Evolutionary conservation across 1,139 yeast genomes (phyloP).

Genomic region (Taphrina wiesneri): DNA sequence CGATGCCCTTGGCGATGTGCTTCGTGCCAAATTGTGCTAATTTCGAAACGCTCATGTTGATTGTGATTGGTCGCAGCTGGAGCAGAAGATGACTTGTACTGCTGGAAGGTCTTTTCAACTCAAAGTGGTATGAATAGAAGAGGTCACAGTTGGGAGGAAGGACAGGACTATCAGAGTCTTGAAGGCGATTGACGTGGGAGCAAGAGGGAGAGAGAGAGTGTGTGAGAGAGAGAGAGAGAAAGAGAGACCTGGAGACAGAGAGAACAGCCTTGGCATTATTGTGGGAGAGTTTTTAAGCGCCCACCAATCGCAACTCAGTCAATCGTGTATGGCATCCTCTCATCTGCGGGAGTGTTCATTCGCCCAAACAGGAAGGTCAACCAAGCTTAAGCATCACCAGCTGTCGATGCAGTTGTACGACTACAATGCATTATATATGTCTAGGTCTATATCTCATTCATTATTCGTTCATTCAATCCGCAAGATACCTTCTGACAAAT

Average conservation of each 20-base stretch:
- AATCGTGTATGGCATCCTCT: neutral
- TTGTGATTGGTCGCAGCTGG: too few relatives aligned
- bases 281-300: neutral
- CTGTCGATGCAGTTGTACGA: too few relatives aligned
- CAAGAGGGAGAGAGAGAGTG: too few relatives aligned
- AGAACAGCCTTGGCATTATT: neutral
- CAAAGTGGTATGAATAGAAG: neutral
- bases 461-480: neutral
- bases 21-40: constrained; percentile 23
- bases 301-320: neutral
- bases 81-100: too few relatives aligned
- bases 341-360: neutral
- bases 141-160: too few relatives aligned
- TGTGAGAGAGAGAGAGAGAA: too few relatives aligned
- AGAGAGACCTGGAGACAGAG: neutral
- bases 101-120: neutral
- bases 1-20: constrained; percentile 27
- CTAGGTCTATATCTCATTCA: neutral
- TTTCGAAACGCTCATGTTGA: constrained; percentile 14
- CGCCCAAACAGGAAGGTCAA: neutral
- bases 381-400: neutral
- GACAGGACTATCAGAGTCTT: too few relatives aligned
- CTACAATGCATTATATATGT: too few relatives aligned
- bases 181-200: neutral
- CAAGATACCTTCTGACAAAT: too few relatives aligned